Base-by-base conservation (phyloP, 164 flowering plant species). In the Echeveria elegans region DNA sequence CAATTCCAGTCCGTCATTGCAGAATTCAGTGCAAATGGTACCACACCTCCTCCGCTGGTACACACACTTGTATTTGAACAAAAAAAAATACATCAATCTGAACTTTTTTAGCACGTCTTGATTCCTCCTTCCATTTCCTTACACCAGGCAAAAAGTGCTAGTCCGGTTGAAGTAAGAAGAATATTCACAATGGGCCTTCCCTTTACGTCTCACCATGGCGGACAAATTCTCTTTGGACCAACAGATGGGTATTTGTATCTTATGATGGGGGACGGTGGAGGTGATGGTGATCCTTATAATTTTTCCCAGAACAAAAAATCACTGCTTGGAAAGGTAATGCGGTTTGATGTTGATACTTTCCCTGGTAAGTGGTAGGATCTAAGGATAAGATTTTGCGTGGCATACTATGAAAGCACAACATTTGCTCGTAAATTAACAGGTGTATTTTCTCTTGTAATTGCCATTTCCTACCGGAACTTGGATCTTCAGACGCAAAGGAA, bases 261-360 rank as follows among this genome's bases (percentile, higher is more conserved):
- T 24, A 71, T 77, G 78, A 75, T 77, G 78, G 81, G 78, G 30
- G 78, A 77, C 66, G 81, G 76, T 29, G 77, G 76, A 38, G 36
- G 77, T 23, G 68, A 40, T 40, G 86, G 77, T n/a, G 89, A 83
- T 65, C 80, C 85, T 30, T 72, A 79, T 52, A 80, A 81, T 63
- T 85, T 85, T 67, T 64, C 89, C 45, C 89, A 85, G 63, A 85
- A 81, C 72, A 83, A 83, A 77, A 83, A 78, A 67, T 83, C 86
- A 2, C 68, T 81, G 73, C 84, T 81, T 15, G 87, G 80, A 50
- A 82, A 81, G 67, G 70, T 70, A 19, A 26, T 73, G 71, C 70
- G 77, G 59, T 70, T 74, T 34, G 77, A 77, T 36, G 40, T 77
- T 4, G 71, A 77, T 61, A 68, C 62, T 36, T 45, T 75, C 14